Evolutionary conservation across 805 yeast species (phyloP), one percentile per base, ranked within the genome.

Genomic region (Cyberlindnera lachancei): DNA sequence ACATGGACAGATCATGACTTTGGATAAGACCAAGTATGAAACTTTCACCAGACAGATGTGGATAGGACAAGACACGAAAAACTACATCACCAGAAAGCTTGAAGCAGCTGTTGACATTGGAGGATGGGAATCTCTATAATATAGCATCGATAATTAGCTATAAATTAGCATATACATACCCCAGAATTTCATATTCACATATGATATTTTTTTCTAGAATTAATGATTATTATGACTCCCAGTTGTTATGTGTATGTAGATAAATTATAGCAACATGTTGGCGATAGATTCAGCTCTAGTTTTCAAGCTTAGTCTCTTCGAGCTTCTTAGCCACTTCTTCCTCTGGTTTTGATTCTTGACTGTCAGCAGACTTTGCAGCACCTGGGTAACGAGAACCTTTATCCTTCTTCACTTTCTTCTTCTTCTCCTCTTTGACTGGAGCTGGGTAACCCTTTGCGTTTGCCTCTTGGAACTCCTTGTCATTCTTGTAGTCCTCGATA

Each of bases 361-460:
- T 44, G n/a, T n/a, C n/a, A n/a, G n/a, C n/a, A n/a, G n/a, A n/a
- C 34, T 55, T 52, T 13, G 44, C 48, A 26, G 64, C 68, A 46
- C 94, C 95, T 25, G 96, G 96, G 70, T 82, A 85, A 60, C 74
- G 74, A n/a, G 86, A 54, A 41, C 97, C 97, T 62, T 86, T 85
- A 55, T 84, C 76, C 67, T 87, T 87, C 53, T 76, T 81, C 53
- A 75, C 83, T 59, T 76, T 83, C 56, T 74, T 81, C 64, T 72
- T 72, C 48, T 72, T 73, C 54, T 70, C 68, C 46, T 70, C 74
- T 27, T 64, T 68, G 13, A 64, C 73, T 10, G 70, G 83, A 3
- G 70, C 79, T 31, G 96, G 96, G 65, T 92, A 92, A 27, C 96
- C 99, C 53, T 75, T 72, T 12, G 59, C 68, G 49, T 72, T 74